Evolutionary conservation across 2,329 filamentous ascomycete genomes (phyloP), one percentile per base, ranked within the genome.

Genomic region (Cytospora piceae): DNA sequence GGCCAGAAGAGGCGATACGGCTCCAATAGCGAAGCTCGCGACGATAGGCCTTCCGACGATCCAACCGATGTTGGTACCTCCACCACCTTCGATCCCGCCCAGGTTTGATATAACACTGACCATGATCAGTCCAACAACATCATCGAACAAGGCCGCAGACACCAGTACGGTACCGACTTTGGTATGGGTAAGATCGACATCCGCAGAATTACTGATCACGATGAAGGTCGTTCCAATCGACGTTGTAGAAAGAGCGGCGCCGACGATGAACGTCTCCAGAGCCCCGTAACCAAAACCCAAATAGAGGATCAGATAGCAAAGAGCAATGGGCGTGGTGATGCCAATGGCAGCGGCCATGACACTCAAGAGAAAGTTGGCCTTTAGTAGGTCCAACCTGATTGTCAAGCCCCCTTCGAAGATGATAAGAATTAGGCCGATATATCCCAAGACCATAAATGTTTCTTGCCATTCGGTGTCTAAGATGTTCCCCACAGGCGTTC

Each of bases 381-480:
- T 77, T 12, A 83, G 73, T 1, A 83, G 74, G 68, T 82, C 81
- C 3, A 83, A 70, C 0, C 80, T 78, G 34, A 81, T 75, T 12
- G 77, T 77, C 20, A 83, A 73, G 0, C 81, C 81, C n/a, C 81
- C 82, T 73, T 83, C 79, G 64, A 83, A 83, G 51, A 83, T 82
- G 64, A 83, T 82, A 49, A 83, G 70, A 55, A 83, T 79, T 54
- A 83, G 71, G 1, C 81, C 81, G 22, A 83, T 72, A 69, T 83
- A 83, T 24, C 81, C 81, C 27, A 83, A 68, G 2, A 75, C 75
- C 5, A 83, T 72, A 63, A 83, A 82, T 0, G 80, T 81, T 55
- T 80, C 72, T 67, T 82, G 79, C 80, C 79, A 81, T 27, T 75
- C 68, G 6, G 70, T 46, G 4, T 75, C 69, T n/a, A 82, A 71